phyloP scores from a whole-genome alignment of 768 basidiomycete species.

The Mycena venus region DNA sequence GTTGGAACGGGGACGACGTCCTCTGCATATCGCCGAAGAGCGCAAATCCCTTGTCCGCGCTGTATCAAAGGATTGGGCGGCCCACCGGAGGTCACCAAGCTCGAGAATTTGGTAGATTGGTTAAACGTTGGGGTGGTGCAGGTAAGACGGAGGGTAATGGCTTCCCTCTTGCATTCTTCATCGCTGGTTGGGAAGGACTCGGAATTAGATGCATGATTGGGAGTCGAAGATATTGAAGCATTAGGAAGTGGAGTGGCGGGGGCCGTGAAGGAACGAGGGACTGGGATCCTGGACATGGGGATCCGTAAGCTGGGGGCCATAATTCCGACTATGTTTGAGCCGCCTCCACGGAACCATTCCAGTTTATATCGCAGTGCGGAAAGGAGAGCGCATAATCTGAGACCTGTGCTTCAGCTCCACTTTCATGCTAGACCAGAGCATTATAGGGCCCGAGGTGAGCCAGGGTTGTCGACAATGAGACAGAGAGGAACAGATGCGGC shows the following conservation, averaged over 20 bases:
- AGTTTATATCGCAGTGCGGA: background rate
- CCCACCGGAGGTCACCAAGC: background rate
- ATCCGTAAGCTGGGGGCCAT: background rate
- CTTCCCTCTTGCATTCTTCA: background rate
- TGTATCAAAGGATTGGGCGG: slow-evolving; percentile 4
- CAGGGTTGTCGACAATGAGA: background rate
- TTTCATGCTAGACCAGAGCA: background rate
- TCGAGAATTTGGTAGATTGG: slow-evolving; percentile 23
- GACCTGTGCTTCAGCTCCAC: background rate
- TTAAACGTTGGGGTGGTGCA: slow-evolving; percentile 25
- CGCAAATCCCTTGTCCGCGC: slow-evolving; percentile 10
- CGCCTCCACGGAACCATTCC: background rate
- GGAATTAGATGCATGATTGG: background rate
- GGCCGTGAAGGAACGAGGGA: slow-evolving; percentile 15
- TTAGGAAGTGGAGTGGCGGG: background rate
- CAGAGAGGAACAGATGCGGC: background rate
- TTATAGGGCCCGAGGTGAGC: background rate
- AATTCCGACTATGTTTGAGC: background rate
- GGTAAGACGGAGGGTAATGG: background rate
- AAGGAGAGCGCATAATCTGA: background rate
- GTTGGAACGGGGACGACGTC: background rate
- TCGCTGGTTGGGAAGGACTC: background rate
- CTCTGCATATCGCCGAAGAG: slow-evolving; percentile 5
- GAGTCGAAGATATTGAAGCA: background rate
- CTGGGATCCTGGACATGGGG: background rate